Evolutionary conservation across 768 basidiomycete species (phyloP), one percentile per base, ranked within the genome.

Genomic region (Tricholoma bakamatsutake): DNA sequence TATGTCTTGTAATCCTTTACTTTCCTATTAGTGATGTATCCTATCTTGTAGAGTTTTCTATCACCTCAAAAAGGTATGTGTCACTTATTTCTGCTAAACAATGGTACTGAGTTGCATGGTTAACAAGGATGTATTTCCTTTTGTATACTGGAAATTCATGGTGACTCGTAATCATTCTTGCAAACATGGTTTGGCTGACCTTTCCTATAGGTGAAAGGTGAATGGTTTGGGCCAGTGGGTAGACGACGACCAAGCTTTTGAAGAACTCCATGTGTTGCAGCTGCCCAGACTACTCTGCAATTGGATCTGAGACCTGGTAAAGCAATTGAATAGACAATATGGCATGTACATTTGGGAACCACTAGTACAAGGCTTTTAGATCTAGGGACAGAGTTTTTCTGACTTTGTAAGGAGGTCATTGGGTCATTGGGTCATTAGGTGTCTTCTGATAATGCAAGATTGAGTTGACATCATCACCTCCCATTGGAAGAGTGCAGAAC

Each of bases 141-240:
- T 75, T 68, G 83, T 77, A 9, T 93, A 93, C 70, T 93, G 86
- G 86, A 82, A 83, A 55, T 74, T 75, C 53, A 89, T 87, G 85
- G 86, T 85, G 62, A 64, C 69, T 55, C 7, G 17, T 50, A 30
- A 21, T 8, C 33, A 17, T 57, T 53, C 8, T 40, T 27, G 31
- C 12, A 2, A 13, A 2, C 21, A 31, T 54, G 11, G 50, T 55
- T 59, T 62, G 17, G 58, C 58, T 58, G 11, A 61, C 21, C 11
- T 21, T 34, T 34, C 4, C 43, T 39, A 1, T 43, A 79, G 78
- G 67, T 78, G 17, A 72, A 71, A 28, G 78, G 78, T 6, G 63
- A 71, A 59, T 77, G 75, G 78, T 79, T 75, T 65, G 78, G 78
- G 18, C 63, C 64, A 4, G 60, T 61, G 40, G 74, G 71, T 9